Percentiles rank a stretch among this genome's conserved stretches.
These are phyloP conservation scores for Nannizziopsis barbatae DNA, from an alignment of 2,329 filamentous ascomycete genomes.

Conservation along the genomic window DNA sequence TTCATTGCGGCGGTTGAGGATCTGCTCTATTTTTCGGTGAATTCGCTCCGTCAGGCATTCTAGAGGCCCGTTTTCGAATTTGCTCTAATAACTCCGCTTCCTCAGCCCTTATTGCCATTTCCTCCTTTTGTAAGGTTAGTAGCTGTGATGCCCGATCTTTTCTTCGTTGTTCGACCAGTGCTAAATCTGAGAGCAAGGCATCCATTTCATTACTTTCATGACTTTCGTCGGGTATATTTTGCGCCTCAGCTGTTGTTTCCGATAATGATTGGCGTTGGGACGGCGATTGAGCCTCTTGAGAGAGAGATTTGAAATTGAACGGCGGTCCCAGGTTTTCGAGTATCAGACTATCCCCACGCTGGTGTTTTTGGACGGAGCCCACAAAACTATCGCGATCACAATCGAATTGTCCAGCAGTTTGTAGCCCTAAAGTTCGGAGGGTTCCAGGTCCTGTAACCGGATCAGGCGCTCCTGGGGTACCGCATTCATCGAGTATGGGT, in stretches of 20 bases:
- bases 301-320: background rate
- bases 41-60: background rate
- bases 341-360: background rate
- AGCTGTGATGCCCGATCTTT: constrained; percentile 4
- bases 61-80: constrained; percentile 3
- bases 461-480: background rate
- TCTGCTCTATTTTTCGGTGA: background rate
- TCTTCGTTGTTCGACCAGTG: constrained; percentile 1
- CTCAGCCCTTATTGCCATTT: constrained; percentile 6
- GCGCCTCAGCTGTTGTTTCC: background rate
- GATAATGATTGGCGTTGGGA: background rate
- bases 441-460: background rate
- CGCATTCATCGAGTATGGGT: background rate
- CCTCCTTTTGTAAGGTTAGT: background rate
- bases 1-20: background rate
- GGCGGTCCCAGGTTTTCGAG: background rate
- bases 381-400: background rate
- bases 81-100: constrained; percentile 3
- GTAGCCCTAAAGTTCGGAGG: background rate
- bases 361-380: background rate
- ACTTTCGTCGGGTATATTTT: background rate
- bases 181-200: constrained; percentile 2
- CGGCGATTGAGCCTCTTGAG: background rate
- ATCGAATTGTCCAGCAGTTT: background rate
- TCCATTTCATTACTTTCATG: background rate